phyloP scores from a whole-genome alignment of 441 rosid genomes.

The Eutrema salsugineum region DNA sequence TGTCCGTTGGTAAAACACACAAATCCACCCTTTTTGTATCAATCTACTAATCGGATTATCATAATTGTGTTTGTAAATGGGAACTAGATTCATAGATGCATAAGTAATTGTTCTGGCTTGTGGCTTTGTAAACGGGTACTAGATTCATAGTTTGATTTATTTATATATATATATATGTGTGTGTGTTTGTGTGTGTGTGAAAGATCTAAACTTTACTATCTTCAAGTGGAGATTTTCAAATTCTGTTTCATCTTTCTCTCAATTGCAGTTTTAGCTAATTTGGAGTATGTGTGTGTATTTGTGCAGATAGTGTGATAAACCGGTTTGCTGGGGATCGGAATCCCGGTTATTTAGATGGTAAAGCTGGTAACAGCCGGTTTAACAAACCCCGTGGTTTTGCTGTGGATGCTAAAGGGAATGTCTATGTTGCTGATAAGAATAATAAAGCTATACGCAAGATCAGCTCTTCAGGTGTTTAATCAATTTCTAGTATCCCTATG shows the following conservation, averaged over 20 bases:
- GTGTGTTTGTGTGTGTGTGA: background rate
- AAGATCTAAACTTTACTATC: background rate
- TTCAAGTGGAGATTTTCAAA: background rate
- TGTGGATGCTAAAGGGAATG: slow-evolving; percentile 56
- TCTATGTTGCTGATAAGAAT: slow-evolving; percentile 61
- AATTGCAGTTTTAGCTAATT: background rate
- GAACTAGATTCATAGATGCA: background rate
- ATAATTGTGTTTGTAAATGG: background rate
- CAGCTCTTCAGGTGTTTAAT: slow-evolving; percentile 41
- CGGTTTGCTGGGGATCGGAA: slow-evolving; percentile 44
- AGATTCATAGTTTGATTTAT: background rate
- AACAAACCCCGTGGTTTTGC: slow-evolving; percentile 48
- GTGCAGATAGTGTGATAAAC: slow-evolving; percentile 39
- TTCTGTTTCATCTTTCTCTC: background rate
- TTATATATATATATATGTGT: too few relatives aligned
- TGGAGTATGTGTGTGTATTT: background rate
- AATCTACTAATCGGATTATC: background rate
- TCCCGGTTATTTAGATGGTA: slow-evolving; percentile 47
- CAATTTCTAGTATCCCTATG: background rate
- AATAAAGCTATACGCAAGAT: slow-evolving; percentile 63
- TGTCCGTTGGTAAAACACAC: slow-evolving; percentile 35
- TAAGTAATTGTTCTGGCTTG: background rate
- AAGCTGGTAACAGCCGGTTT: slow-evolving; percentile 44
- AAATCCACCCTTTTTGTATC: background rate
- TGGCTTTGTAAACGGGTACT: background rate